Conservation (phyloP, 2,329 filamentous ascomycete species). For the Aspergillus calidoustus region DNA sequence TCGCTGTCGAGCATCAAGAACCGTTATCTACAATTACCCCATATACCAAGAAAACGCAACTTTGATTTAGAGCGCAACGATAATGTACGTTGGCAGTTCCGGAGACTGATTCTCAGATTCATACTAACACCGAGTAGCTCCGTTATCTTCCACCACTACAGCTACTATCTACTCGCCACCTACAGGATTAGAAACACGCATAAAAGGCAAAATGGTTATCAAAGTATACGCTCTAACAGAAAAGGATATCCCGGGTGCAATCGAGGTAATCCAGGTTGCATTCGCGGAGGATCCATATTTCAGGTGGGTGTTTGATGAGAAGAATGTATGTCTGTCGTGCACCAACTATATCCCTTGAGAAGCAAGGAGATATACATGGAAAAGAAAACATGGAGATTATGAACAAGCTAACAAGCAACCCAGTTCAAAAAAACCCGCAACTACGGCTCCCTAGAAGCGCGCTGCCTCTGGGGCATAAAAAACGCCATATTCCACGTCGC, state of each 20-base stretch:
- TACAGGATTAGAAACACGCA: not conserved
- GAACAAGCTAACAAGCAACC: not conserved
- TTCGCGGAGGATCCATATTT: constrained; percentile 72
- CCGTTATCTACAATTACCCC: not conserved
- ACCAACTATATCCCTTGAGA: constrained; percentile 41
- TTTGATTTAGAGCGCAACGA: not conserved
- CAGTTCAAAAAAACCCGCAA: constrained; percentile 67
- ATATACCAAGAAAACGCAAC: not conserved
- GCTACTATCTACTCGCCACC: not conserved
- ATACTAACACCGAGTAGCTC: not conserved
- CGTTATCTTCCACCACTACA: not conserved
- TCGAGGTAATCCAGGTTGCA: constrained; percentile 68
- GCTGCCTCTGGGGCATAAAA: constrained; percentile 73
- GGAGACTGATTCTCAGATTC: not conserved
- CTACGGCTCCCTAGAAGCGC: constrained; percentile 64
- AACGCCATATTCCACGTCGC: constrained; percentile 75
- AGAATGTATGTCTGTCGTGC: constrained; percentile 39
- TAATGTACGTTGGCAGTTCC: not conserved
- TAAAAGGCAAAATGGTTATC: constrained; percentile 51
- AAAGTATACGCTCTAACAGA: constrained; percentile 61
- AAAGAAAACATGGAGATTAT: no score
- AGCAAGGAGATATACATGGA: no score
- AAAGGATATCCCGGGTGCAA: constrained; percentile 65
- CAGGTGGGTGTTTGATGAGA: constrained; percentile 64
- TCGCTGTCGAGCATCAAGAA: not conserved